Evolutionary conservation across 1,284 basidiomycete genomes (phyloP).

Genomic region (Apiotrichum mycotoxinovorans): DNA sequence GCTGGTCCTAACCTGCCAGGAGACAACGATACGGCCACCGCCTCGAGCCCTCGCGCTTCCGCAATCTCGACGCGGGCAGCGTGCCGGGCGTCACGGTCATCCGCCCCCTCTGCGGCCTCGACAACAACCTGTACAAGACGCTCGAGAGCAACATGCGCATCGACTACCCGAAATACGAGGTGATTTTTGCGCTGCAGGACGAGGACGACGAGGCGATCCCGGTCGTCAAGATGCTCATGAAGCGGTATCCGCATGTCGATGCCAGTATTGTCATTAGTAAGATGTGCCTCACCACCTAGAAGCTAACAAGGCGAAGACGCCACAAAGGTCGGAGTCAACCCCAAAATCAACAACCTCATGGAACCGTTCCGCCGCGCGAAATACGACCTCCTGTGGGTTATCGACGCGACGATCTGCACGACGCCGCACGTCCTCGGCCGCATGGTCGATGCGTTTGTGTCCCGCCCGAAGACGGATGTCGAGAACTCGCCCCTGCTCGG

Average conservation of each 20-base stretch:
- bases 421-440: constrained; percentile 76
- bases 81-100: constrained; percentile 86
- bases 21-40: constrained; percentile 64
- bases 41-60: constrained; percentile 60
- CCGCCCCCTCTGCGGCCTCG: constrained; percentile 84
- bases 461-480: constrained; percentile 21
- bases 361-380: constrained; percentile 73
- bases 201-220: constrained; percentile 74
- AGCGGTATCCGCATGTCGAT: constrained; percentile 66
- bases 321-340: constrained; percentile 74
- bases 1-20: constrained; percentile 54
- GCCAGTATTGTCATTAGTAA: constrained; percentile 71
- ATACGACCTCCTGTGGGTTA: constrained; percentile 91
- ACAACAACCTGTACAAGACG: constrained; percentile 89
- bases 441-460: constrained; percentile 66
- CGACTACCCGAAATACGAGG: constrained; percentile 82
- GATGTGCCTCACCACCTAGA: constrained; percentile 38
- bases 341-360: constrained; percentile 96
- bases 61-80: constrained; percentile 55
- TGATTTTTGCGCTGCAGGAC: constrained; percentile 79
- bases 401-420: constrained; percentile 88
- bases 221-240: constrained; percentile 69
- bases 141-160: constrained; percentile 84
- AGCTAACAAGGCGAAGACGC: constrained; percentile 38
- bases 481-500: constrained; percentile 31